Evolutionary conservation across 169 alveolate species (phyloP).

Genomic region (Theileria orientalis): DNA sequence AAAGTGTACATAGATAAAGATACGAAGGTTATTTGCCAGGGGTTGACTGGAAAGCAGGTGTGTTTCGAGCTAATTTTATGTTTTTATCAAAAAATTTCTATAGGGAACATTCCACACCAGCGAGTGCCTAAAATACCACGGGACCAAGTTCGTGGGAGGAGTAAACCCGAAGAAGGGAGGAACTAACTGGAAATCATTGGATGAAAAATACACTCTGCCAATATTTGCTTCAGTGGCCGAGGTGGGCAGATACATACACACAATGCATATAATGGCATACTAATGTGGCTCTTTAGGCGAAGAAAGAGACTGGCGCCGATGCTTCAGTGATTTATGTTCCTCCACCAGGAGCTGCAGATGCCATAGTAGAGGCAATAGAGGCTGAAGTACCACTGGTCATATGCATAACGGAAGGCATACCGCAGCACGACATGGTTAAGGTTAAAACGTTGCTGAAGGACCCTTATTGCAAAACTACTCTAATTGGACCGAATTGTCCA

Average conservation of each 20-base stretch:
- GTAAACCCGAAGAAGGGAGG: slow-evolving; percentile 89
- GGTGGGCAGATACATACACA: slow-evolving; percentile 5
- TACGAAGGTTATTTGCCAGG: slow-evolving; percentile 90
- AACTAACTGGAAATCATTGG: slow-evolving; percentile 74
- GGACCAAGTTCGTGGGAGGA: slow-evolving; percentile 93
- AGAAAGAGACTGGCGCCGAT: slow-evolving; percentile 86
- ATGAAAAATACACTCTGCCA: slow-evolving; percentile 73
- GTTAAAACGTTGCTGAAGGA: slow-evolving; percentile 83
- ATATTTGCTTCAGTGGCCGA: slow-evolving; percentile 72
- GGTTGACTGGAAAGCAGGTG: slow-evolving; percentile 91
- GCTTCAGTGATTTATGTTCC: slow-evolving; percentile 96
- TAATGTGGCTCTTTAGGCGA: slow-evolving; percentile 53
- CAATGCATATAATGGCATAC: slow-evolving; percentile 28
- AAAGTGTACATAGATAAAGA: slow-evolving; percentile 86
- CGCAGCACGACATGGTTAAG: slow-evolving; percentile 95
- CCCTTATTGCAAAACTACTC: slow-evolving; percentile 80
- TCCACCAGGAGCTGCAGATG: slow-evolving; percentile 92
- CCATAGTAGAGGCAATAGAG: slow-evolving; percentile 92
- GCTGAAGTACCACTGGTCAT: slow-evolving; percentile 93
- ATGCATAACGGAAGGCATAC: slow-evolving; percentile 98
- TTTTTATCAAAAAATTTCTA: slow-evolving; percentile 10
- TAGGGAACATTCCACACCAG: slow-evolving; percentile 91
- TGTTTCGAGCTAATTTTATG: slow-evolving; percentile 1
- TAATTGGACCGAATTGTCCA: slow-evolving; percentile 99
- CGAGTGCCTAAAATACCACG: slow-evolving; percentile 83